phyloP scores from a whole-genome alignment of 139 green algal genomes.

The Mychonastes homosphaera region DNA sequence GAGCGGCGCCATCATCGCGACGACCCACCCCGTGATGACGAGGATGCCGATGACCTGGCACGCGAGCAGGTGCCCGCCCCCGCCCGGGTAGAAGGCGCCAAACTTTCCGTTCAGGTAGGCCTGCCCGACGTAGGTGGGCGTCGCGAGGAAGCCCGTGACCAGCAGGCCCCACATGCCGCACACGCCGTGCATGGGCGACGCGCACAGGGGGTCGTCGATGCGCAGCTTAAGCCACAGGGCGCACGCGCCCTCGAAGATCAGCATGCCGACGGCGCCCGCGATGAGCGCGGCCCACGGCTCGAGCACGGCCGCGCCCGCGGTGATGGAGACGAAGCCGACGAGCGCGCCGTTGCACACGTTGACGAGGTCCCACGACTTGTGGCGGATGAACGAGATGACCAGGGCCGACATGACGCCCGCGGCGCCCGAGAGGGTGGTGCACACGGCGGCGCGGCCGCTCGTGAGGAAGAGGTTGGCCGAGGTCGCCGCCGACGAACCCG shows the following conservation, averaged over 20 bases:
- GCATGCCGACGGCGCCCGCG: slow-evolving; percentile 28
- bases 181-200: slow-evolving; percentile 64
- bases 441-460: slow-evolving; percentile 50
- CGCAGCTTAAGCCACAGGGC: slow-evolving; percentile 32
- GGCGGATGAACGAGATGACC: slow-evolving; percentile 13
- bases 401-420: slow-evolving; percentile 46
- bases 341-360: slow-evolving; percentile 64
- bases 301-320: slow-evolving; percentile 41
- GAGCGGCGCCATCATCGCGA: slow-evolving; percentile 19
- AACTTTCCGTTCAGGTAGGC: slow-evolving; percentile 33
- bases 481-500: background rate
- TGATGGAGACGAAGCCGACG: slow-evolving; percentile 64
- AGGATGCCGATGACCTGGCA: slow-evolving; percentile 50
- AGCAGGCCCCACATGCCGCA: slow-evolving; percentile 47
- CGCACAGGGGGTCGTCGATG: slow-evolving; percentile 65
- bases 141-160: slow-evolving; percentile 38
- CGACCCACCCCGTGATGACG: slow-evolving; percentile 33
- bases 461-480: slow-evolving; percentile 20
- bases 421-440: slow-evolving; percentile 65
- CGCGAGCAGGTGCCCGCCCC: slow-evolving; percentile 35
- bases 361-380: slow-evolving; percentile 61
- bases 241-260: slow-evolving; percentile 29
- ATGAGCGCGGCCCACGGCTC: slow-evolving; percentile 50
- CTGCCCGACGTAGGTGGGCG: slow-evolving; percentile 30
- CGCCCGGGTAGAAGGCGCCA: slow-evolving; percentile 47